Base-by-base conservation (phyloP, 768 basidiomycete genomes). In the Suillus lakei region DNA sequence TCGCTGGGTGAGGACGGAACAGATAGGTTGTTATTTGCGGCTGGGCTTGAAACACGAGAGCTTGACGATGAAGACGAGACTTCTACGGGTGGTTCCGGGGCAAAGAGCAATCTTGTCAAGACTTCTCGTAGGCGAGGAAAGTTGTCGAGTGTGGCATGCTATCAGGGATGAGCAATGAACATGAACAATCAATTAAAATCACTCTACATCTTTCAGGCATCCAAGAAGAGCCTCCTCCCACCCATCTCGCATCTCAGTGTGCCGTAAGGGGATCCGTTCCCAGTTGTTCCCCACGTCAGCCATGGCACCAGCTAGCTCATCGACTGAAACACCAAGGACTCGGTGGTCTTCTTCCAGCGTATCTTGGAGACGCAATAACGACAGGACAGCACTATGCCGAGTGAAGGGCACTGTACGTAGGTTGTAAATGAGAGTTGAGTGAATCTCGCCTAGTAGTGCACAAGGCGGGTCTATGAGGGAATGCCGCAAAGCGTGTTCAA, bases 141-240 rank as follows among this genome's bases (percentile, higher is more conserved):
- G 72, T 85, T 92, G 55, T 83, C 79, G 26, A 86, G 69, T 43
- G 87, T 92, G 30, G 92, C 94, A 67, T 93, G 90, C 93, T 95
- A 60, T 63, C 21, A 66, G 50, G n/a, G 30, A 61, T 38, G n/a
- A 41, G 61, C n/a, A 54, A 44, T 36, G 51, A 39, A 39, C 32
- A 61, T 58, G 7, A n/a, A 58, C 23, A 55, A 51, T 56, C 44
- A 18, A 26, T 54, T 44, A 62, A n/a, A 61, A 23, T 48, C 59
- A 88, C 95, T 69, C 12, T 71, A 97, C 96, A 76, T 97, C 91
- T 82, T 93, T 93, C 69, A 97, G 79, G 72, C 95, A 91, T 50
- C 94, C 95, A 38, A 96, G 82, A 26, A 98, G 83, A 18, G 93
- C 91, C 68, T 95, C 93, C 77, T 98, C 95, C 96, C 96, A 98